Evolutionary conservation across 306 rosid species (phyloP), one percentile per base, ranked within the genome.

Genomic region (Vigna hirtella): DNA sequence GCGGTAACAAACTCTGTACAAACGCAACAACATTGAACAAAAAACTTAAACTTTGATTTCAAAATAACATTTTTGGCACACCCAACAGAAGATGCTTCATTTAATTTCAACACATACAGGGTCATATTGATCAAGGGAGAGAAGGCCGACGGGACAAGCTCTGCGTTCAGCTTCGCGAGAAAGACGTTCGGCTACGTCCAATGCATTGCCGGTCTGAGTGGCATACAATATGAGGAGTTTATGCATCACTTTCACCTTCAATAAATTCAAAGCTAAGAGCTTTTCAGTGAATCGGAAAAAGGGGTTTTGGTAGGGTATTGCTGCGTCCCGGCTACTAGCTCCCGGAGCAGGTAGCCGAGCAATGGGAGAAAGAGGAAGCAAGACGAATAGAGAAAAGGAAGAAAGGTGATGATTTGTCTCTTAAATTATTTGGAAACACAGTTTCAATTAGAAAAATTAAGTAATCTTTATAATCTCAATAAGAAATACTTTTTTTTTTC

Each of bases 161-260:
- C 97, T 76, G 82, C 91, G 91, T 74, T 90, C 90, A 5, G 97
- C 98, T 81, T 90, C 93, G 13, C 98, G 97, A 69, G 84, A 89
- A 53, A 88, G 63, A 81, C 89, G 88, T 78, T 94, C 98, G 4
- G 98, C 95, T 7, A 89, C 97, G 72, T 92, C 98, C 87, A 90
- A 77, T 42, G 98, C 95, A 74, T 94, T 94, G 22, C 97, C 93
- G 3, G 97, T 94, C 78, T 94, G 85, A 50, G 95, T 89, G 15
- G 91, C 96, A 74, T 89, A 90, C 1, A 92, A 90, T n/a, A 92
- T 85, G 26, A 89, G 56, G 15, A 90, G 87, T 84, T 85, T 86
- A 28, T 74, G 81, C 43, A 9, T 59, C 72, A 17, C 38, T 67
- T 28, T 43, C 40, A 15, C n/a, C 24, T 16, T 18, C 47, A 68